Percentiles rank a stretch among this genome's conserved stretches.
phyloP scores from a whole-genome alignment of 257 asterid species.

The Jasminum sambac region DNA sequence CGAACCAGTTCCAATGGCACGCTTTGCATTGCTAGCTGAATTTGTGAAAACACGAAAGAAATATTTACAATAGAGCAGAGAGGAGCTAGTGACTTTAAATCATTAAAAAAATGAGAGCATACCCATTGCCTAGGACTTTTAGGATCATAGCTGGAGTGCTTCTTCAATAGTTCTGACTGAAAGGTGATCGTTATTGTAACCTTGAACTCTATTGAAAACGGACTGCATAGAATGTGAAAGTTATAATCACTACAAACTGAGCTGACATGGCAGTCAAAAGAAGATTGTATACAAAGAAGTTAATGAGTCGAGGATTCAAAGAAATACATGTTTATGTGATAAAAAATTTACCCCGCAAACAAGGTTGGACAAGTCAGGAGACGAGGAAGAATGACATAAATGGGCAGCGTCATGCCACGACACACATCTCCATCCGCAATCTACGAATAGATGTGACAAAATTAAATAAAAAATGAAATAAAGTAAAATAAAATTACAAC shows the following conservation, averaged over 20 bases:
- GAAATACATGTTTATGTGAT: slow-evolving; percentile 17
- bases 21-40: slow-evolving; percentile 71
- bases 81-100: background rate
- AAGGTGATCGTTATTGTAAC: slow-evolving; percentile 61
- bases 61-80: background rate
- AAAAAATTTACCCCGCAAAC: slow-evolving; percentile 70
- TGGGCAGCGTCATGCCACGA: slow-evolving; percentile 66
- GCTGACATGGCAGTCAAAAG: slow-evolving; percentile 9
- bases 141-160: slow-evolving; percentile 45
- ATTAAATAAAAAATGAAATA: background rate
- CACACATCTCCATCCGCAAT: slow-evolving; percentile 83
- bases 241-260: slow-evolving; percentile 11
- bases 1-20: slow-evolving; percentile 78
- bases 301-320: background rate
- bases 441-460: slow-evolving; percentile 37
- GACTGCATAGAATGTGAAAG: slow-evolving; percentile 43
- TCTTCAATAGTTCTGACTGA: slow-evolving; percentile 51
- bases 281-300: slow-evolving; percentile 10
- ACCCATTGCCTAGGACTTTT: slow-evolving; percentile 64
- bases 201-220: slow-evolving; percentile 84
- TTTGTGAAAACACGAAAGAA: slow-evolving; percentile 14
- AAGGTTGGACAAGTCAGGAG: slow-evolving; percentile 82
- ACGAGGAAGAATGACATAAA: slow-evolving; percentile 73
- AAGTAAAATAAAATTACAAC: background rate
- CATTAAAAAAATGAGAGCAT: slow-evolving; percentile 26